A percentile compares a stretch with the other conserved stretches of the same genome.
phyloP scores from a whole-genome alignment of 306 rosid species.

The Trifolium repens region DNA sequence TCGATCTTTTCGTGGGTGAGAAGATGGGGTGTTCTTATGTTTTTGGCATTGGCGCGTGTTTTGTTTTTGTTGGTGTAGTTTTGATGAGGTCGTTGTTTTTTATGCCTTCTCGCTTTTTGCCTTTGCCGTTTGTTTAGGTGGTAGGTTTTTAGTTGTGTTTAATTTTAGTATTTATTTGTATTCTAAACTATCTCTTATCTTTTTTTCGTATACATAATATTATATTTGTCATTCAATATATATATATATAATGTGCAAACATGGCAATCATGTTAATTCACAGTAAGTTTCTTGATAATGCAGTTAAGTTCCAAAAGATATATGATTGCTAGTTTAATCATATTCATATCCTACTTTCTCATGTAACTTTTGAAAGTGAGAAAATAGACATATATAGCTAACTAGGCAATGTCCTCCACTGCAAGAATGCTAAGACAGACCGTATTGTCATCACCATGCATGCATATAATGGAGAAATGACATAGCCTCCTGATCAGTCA shows the following conservation, averaged over 20 bases:
- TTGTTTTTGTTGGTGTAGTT: no score
- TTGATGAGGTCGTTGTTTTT: no score
- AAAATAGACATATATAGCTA: slow-evolving; percentile 26
- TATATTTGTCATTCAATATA: no score
- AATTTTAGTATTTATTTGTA: no score
- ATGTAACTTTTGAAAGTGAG: slow-evolving; percentile 43
- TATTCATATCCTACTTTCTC: background rate
- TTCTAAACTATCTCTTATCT: no score
- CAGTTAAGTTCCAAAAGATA: slow-evolving; percentile 19
- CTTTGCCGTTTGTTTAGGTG: no score
- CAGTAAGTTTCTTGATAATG: slow-evolving; percentile 2
- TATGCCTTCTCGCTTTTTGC: no score
- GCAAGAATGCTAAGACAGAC: slow-evolving; percentile 46
- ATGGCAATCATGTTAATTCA: background rate
- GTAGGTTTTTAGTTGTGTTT: no score
- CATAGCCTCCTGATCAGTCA: slow-evolving; percentile 38
- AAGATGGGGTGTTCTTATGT: no score
- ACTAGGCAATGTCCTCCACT: slow-evolving; percentile 40
- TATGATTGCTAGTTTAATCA: slow-evolving; percentile 34
- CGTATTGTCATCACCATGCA: slow-evolving; percentile 49
- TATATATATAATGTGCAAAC: background rate
- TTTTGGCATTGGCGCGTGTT: no score
- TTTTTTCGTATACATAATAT: no score
- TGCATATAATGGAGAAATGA: slow-evolving; percentile 48
- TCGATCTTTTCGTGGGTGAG: no score